phyloP scores from a whole-genome alignment of 495 filamentous ascomycete genomes.

The Immersiella caudata region DNA sequence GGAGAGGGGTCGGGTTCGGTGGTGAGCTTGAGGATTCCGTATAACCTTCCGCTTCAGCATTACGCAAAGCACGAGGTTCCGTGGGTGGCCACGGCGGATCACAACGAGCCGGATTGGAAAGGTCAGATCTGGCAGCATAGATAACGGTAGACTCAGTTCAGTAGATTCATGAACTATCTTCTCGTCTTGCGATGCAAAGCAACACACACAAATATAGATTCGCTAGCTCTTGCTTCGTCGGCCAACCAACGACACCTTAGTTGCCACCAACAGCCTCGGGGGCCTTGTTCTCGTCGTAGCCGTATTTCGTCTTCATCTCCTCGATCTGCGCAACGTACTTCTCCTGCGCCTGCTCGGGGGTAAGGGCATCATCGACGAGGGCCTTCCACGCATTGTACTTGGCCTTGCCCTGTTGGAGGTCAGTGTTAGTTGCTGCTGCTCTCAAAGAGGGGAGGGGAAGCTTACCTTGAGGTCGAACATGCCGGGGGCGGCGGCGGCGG shows the following conservation, averaged over 20 bases:
- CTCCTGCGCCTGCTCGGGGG: conserved; percentile 66
- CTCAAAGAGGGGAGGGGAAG: background rate
- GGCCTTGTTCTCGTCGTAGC: conserved; percentile 58
- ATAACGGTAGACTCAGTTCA: background rate
- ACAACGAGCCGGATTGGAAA: conserved; percentile 69
- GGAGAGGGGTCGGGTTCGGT: conserved; percentile 26
- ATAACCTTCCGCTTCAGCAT: conserved; percentile 71
- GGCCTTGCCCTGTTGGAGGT: conserved; percentile 64
- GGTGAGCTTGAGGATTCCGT: conserved; percentile 79
- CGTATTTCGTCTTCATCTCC: conserved; percentile 67
- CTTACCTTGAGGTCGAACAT: conserved; percentile 63
- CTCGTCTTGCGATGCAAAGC: background rate
- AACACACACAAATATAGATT: background rate
- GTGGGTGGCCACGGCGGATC: conserved; percentile 72
- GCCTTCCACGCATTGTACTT: conserved; percentile 78
- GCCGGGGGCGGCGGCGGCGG: conserved; percentile 46
- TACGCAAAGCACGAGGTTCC: conserved; percentile 68
- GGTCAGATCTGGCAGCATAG: conserved; percentile 46
- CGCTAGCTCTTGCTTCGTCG: background rate
- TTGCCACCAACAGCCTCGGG: conserved; percentile 54
- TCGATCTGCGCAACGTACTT: conserved; percentile 75
- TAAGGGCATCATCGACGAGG: conserved; percentile 59
- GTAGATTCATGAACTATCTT: background rate
- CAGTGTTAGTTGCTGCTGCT: conserved; percentile 53
- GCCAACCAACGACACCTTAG: background rate